A percentile compares a stretch with the other conserved stretches of the same genome.
Evolutionary conservation across 2,329 filamentous ascomycete genomes (phyloP).

Genomic region (Diaporthe velutina): DNA sequence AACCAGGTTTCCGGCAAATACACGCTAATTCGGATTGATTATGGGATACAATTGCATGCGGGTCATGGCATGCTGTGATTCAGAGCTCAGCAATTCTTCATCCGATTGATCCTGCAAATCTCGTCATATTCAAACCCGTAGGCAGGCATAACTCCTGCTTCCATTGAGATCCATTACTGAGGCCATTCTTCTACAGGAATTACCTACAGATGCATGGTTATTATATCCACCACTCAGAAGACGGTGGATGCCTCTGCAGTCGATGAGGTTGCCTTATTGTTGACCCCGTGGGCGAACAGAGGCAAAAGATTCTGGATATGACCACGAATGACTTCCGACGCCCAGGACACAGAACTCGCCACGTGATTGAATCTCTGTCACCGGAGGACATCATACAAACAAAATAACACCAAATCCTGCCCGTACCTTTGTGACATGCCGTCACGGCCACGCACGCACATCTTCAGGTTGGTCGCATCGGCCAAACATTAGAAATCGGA

Average conservation of each 20-base stretch:
- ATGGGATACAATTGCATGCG: neutral
- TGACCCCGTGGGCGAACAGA: neutral
- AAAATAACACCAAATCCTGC: neutral
- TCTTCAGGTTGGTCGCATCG: no score
- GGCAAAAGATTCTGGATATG: neutral
- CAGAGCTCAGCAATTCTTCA: neutral
- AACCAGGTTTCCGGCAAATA: neutral
- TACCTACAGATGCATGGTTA: no score
- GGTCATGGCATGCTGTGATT: constrained; percentile 18
- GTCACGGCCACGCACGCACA: neutral
- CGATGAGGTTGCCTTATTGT: neutral
- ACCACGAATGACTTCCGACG: neutral
- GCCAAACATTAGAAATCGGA: no score
- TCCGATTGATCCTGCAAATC: neutral
- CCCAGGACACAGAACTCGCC: neutral
- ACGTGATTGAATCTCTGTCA: neutral
- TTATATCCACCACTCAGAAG: neutral
- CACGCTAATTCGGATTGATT: neutral
- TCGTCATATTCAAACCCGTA: neutral
- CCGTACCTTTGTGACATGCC: neutral
- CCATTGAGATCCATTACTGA: neutral
- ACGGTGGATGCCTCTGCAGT: neutral
- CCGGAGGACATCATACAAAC: neutral
- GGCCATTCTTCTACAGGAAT: no score
- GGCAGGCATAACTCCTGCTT: neutral